phyloP scores from a whole-genome alignment of 352 stramenopile genomes.

The Pythium periplocum region DNA sequence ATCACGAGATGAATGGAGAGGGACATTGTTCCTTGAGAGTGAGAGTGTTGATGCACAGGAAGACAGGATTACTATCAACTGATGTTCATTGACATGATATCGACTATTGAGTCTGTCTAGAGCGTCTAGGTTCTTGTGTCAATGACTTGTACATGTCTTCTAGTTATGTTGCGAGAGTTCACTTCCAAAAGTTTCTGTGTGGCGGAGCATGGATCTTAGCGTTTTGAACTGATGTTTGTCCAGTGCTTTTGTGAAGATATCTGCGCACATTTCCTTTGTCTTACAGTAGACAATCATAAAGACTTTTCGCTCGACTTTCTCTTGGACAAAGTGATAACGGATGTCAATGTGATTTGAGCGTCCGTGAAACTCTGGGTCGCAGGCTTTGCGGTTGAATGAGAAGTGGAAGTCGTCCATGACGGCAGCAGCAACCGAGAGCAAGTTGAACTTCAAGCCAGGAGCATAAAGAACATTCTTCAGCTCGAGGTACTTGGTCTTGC shows the following conservation, averaged over 20 bases:
- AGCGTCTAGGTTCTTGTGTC: too few species aligned
- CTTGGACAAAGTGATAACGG: constrained; percentile 30
- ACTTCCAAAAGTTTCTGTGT: too few species aligned
- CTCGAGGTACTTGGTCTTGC: background rate
- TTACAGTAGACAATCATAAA: constrained; percentile 21
- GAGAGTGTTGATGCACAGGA: too few species aligned
- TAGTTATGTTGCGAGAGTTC: too few species aligned
- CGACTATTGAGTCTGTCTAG: too few species aligned
- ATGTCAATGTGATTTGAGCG: constrained; percentile 28
- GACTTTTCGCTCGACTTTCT: constrained; percentile 20
- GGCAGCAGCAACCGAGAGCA: constrained; percentile 7
- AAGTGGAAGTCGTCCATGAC: constrained; percentile 9
- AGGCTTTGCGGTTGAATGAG: constrained; percentile 6
- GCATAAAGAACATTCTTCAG: constrained; percentile 10
- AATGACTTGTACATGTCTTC: too few species aligned
- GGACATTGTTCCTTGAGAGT: too few species aligned
- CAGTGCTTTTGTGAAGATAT: constrained; percentile 28
- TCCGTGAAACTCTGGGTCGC: background rate
- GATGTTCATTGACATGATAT: too few species aligned
- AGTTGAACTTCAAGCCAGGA: constrained; percentile 7
- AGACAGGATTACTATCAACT: too few species aligned
- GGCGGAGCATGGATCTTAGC: too few species aligned
- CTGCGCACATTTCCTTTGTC: constrained; percentile 19
- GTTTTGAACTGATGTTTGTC: constrained; percentile 13
- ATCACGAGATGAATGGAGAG: too few species aligned